These are phyloP conservation scores for Didymellaceae sp. DNA, from an alignment of 2,329 filamentous ascomycete species.

Conservation along the genomic window DNA sequence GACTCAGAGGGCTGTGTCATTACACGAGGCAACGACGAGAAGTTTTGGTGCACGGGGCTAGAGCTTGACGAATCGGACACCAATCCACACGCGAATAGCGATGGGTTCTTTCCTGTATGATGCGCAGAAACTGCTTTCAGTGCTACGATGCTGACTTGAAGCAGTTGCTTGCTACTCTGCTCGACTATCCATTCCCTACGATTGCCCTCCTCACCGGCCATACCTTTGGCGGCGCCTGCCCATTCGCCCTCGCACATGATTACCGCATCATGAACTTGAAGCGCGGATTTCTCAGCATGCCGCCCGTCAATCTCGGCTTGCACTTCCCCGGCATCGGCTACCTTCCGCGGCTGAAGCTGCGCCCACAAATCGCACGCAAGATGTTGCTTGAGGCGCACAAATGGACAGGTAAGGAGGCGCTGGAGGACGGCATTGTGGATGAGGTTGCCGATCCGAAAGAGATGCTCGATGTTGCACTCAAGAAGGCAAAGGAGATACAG, in stretches of 20 bases:
- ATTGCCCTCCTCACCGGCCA: slow-evolving; percentile 58
- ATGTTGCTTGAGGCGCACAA: slow-evolving; percentile 63
- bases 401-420: slow-evolving; percentile 61
- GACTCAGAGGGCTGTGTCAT: slow-evolving; percentile 61
- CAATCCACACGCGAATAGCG: slow-evolving; percentile 63
- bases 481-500: slow-evolving; percentile 53
- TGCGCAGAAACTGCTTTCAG: not conserved
- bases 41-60: slow-evolving; percentile 60
- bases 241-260: slow-evolving; percentile 56
- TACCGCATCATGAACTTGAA: slow-evolving; percentile 52
- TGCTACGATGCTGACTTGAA: not conserved
- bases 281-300: slow-evolving; percentile 49
- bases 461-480: slow-evolving; percentile 58
- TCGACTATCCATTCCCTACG: slow-evolving; percentile 59
- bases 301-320: slow-evolving; percentile 61
- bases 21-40: slow-evolving; percentile 58
- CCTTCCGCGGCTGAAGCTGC: slow-evolving; percentile 60
- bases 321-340: slow-evolving; percentile 63
- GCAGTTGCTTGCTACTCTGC: slow-evolving; percentile 53
- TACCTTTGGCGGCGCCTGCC: slow-evolving; percentile 58
- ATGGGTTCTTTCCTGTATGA: slow-evolving; percentile 61
- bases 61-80: slow-evolving; percentile 57
- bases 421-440: slow-evolving; percentile 62
- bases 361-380: slow-evolving; percentile 59
- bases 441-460: slow-evolving; percentile 54